Conservation (phyloP, 1,284 basidiomycete species). For the Coriolopsis trogii region DNA sequence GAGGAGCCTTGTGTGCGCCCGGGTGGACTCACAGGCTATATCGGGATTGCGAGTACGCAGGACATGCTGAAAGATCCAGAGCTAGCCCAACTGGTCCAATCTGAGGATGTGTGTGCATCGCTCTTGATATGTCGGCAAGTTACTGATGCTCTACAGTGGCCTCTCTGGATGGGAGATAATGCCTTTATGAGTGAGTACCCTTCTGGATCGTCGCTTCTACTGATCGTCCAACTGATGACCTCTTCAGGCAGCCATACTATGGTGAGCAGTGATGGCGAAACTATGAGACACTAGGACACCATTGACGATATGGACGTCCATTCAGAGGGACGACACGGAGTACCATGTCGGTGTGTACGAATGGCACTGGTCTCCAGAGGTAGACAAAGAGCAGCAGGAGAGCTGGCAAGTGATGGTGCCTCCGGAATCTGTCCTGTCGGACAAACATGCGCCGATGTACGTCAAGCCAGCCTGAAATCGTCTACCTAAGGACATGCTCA, state of each 20-base stretch:
- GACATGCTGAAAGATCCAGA: constrained; percentile 28
- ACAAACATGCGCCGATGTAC: no score
- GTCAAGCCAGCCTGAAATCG: no score
- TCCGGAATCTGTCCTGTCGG: constrained; percentile 7
- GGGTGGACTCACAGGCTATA: constrained; percentile 23
- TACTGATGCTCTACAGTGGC: constrained; percentile 15
- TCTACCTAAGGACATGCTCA: no score
- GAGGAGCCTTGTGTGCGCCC: constrained; percentile 17
- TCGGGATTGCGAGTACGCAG: constrained; percentile 19
- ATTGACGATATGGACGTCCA: no score
- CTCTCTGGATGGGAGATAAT: constrained; percentile 29
- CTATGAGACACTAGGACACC: no score
- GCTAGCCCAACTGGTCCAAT: constrained; percentile 8
- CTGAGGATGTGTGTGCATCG: constrained; percentile 21
- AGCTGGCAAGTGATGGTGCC: constrained; percentile 26
- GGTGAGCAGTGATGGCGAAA: constrained; percentile 14
- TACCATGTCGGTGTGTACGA: constrained; percentile 25
- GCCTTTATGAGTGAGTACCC: constrained; percentile 25
- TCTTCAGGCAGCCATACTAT: constrained; percentile 25
- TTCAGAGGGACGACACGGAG: constrained; percentile 23
- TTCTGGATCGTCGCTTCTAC: background rate
- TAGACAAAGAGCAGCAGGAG: constrained; percentile 18
- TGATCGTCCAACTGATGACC: background rate
- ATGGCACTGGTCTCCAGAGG: constrained; percentile 14
- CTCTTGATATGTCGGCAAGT: background rate